These are phyloP conservation scores for Bothriochloa decipiens DNA, from an alignment of 176 grass and related monocot genomes.

Conservation along the genomic window DNA sequence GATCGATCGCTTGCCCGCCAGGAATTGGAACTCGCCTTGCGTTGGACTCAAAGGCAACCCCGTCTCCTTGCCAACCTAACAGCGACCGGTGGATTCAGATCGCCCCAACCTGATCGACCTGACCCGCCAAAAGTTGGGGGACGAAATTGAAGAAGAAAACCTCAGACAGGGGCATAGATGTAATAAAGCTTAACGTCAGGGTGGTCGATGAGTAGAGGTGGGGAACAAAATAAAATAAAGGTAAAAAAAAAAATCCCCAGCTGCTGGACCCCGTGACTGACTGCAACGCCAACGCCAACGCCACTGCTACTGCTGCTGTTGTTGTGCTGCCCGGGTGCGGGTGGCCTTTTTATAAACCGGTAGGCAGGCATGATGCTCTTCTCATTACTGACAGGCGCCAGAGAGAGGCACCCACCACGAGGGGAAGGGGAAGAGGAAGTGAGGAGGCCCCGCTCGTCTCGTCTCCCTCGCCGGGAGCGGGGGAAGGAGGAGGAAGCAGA, in stretches of 20 bases:
- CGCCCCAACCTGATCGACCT: too few relatives aligned
- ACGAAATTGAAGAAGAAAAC: neutral
- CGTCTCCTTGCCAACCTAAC: too few relatives aligned
- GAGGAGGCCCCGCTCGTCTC: neutral
- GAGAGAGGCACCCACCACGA: neutral
- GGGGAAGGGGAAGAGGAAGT: neutral
- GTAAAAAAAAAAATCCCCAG: too few relatives aligned
- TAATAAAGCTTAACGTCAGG: too few relatives aligned
- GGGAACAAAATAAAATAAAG: neutral
- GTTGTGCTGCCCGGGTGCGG: too few relatives aligned
- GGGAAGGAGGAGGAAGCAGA: too few relatives aligned
- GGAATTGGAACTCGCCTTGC: neutral
- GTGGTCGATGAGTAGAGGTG: accelerated
- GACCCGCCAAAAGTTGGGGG: too few relatives aligned
- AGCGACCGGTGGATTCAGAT: too few relatives aligned
- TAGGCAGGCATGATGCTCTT: constrained; percentile 24
- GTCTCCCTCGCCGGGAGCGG: too few relatives aligned
- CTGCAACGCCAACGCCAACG: neutral
- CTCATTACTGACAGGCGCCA: constrained; percentile 30
- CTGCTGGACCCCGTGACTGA: constrained; percentile 5
- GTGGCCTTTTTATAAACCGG: neutral
- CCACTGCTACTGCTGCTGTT: too few relatives aligned
- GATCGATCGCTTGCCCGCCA: too few relatives aligned
- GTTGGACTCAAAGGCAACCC: constrained; percentile 43
- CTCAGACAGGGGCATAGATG: neutral